Base-by-base conservation (phyloP, 306 rosid genomes). In the Phaseolus lunatus region DNA sequence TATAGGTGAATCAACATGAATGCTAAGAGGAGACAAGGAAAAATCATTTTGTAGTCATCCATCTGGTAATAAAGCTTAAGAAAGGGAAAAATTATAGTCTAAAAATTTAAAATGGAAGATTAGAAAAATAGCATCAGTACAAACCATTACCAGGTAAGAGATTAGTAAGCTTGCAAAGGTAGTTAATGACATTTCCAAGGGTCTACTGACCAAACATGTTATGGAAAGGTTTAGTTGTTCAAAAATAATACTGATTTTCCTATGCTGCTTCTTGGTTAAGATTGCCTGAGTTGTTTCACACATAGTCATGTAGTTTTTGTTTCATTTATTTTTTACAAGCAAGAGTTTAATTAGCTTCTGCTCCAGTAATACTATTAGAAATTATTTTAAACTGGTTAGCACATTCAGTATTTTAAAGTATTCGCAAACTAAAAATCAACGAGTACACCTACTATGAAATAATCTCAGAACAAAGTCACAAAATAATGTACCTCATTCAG, bases 401-500 rank as follows among this genome's bases (percentile, higher is more conserved):
- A 20, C 14, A 33, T 33, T 33, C 6, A 33, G 39, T 3, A 33
- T 33, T 31, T 31, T 31, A 31, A 31, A 31, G 5, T 5, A 5
- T 31, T 1, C 1, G 1, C 35, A 31, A 31, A 31, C 35, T 31
- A 5, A 14, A 80, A 57, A 72, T 53, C 35, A 50, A 53, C 0
- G 15, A 52, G 3, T 7, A 20, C 19, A 7, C 43, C 41, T 26
- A 80, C 24, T 45, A 74, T 9, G 3, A 45, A 53, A 37, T 22
- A 58, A 53, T 20, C 24, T 26, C 18, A 0, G 13, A 33, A 14
- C 65, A 58, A 58, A 24, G 2, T 20, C 29, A 0, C 11, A 41
- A 64, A 76, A 29, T 20, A 5, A 14, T 2, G 20, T 62, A 91
- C 98, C 96, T 87, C 82, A 20, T 78, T 68, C 58, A 87, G 79